Evolutionary conservation across 2,329 filamentous ascomycete genomes (phyloP), one percentile per base, ranked within the genome.

Genomic region (Paracamarosporium sp.): DNA sequence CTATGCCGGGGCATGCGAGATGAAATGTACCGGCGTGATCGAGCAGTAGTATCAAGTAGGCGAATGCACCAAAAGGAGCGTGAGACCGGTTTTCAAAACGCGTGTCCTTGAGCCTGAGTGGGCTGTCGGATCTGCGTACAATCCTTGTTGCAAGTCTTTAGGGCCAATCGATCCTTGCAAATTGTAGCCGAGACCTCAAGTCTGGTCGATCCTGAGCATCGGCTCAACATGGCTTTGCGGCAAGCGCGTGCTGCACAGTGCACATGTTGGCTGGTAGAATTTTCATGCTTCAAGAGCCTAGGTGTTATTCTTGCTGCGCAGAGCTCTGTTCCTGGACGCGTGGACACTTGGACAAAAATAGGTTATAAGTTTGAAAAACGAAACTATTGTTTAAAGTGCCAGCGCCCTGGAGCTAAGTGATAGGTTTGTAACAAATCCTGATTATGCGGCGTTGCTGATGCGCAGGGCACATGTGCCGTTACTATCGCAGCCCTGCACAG

Each of bases 121-220:
- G 47, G 27, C 31, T 24, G 27, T 50, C n/a, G 17, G 44, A 57
- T 57, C 44, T 53, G 36, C 43, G 25, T 40, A 17, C 38, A 17
- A 61, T 50, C 59, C 55, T 58, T 57, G 58, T 53, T 41, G 51
- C 46, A 52, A 33, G 50, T 44, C 40, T 40, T 44, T 31, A 53
- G 22, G 46, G 17, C 51, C 44, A 50, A 52, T 36, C 22, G 40
- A 46, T 41, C 56, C 50, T 36, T 55, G 53, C 17, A 36, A 33
- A 20, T 28, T 30, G 20, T 46, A 52, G 31, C 56, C 38, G 44
- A 36, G 17, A 43, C 11, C 31, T 50, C 17, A 24, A 28, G 33
- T 45, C n/a, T 41, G 31, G 36, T 22, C 24, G 25, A 51, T 51
- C 48, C 25, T 41, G 36, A 27, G 12, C 24, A 31, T 4, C 35